Percentiles rank a stretch among this genome's conserved stretches.
Conservation (phyloP, 192 early-diverging fungal genomes). For the Funneliformis mosseae region DNA sequence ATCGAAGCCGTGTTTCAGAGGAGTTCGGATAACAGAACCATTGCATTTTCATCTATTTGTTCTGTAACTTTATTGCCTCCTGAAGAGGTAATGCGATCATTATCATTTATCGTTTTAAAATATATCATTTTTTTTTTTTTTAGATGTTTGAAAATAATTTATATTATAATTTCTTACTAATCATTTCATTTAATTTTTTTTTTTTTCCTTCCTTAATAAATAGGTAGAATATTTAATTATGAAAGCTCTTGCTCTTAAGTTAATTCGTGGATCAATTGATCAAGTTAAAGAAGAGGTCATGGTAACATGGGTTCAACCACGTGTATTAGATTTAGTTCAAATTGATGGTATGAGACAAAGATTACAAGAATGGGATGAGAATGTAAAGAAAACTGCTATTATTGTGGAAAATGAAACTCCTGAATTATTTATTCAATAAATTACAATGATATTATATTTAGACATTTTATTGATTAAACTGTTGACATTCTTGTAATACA, state of each 20-base stretch:
- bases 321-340: constrained; percentile 89
- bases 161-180: background rate
- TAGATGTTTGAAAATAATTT: too few relatives aligned
- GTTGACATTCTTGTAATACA: too few relatives aligned
- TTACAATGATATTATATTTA: background rate
- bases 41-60: constrained; percentile 82
- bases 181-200: background rate
- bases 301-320: constrained; percentile 98
- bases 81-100: constrained; percentile 58
- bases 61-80: constrained; percentile 74
- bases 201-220: background rate
- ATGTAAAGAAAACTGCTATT: constrained; percentile 74
- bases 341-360: constrained; percentile 82
- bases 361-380: constrained; percentile 83
- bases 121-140: too few relatives aligned
- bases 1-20: constrained; percentile 94
- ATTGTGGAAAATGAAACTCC: constrained; percentile 75
- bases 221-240: constrained; percentile 96
- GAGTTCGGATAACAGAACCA: constrained; percentile 68
- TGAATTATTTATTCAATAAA: constrained; percentile 56
- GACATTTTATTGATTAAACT: too few relatives aligned
- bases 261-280: constrained; percentile 94
- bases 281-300: constrained; percentile 88
- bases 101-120: background rate
- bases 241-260: constrained; percentile 92